phyloP scores from a whole-genome alignment of 257 asterid genomes.

The Solanum arcanum region DNA sequence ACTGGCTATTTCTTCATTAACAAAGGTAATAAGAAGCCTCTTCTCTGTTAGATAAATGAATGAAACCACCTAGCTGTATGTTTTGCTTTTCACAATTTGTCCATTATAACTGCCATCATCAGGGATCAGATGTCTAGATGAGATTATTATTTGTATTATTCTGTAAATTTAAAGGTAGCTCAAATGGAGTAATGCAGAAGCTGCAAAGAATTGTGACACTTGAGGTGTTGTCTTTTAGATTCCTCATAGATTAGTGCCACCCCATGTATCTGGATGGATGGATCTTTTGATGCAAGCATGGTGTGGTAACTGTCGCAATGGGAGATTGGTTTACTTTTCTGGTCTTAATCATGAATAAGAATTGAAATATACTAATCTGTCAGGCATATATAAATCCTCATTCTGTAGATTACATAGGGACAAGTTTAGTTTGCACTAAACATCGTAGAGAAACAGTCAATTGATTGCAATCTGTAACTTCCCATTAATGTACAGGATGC shows the following conservation, averaged over 20 bases:
- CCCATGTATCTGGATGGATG: not conserved
- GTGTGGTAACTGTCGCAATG: not conserved
- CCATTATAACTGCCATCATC: not conserved
- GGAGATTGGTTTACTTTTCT: not conserved
- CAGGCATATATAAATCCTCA: not conserved
- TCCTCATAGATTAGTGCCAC: not conserved
- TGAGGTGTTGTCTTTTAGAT: not conserved
- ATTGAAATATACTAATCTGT: not conserved
- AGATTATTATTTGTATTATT: not conserved
- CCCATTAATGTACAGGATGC: conserved; percentile 54
- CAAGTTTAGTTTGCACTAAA: not conserved
- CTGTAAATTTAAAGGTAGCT: not conserved
- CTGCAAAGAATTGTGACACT: not conserved
- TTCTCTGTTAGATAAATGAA: not conserved
- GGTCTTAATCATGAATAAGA: not conserved
- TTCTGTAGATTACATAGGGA: not conserved
- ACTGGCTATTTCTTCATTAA: not conserved
- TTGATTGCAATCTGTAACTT: not conserved
- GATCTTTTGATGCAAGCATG: not conserved
- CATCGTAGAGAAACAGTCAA: not conserved
- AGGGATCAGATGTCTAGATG: not conserved
- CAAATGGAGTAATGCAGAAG: not conserved
- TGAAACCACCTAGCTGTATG: not conserved
- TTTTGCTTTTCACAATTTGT: not conserved
- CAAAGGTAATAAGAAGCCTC: not conserved